These are phyloP conservation scores for Fusarium concolor DNA, from an alignment of 2,329 filamentous ascomycete species.

Conservation along the genomic window DNA sequence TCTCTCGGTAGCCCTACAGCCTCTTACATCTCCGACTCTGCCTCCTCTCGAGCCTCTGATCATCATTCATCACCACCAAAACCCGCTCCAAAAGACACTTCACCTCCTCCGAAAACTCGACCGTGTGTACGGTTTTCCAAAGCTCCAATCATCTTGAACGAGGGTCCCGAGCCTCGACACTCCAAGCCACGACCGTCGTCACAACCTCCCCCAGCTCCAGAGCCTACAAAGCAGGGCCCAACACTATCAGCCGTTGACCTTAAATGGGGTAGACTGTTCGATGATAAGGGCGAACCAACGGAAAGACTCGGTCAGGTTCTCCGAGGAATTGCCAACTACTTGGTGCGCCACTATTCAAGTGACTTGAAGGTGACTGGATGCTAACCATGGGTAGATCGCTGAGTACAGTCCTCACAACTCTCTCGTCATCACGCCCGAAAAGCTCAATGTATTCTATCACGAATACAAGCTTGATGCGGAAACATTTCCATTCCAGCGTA, in stretches of 20 bases:
- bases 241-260: constrained; percentile 66
- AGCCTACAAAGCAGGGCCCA: not conserved
- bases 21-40: constrained; percentile 39
- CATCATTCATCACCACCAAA: constrained; percentile 17
- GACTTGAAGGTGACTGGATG: not conserved
- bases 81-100: constrained; percentile 9
- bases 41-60: constrained; percentile 28
- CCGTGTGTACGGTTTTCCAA: constrained; percentile 51
- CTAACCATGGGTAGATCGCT: constrained; percentile 44
- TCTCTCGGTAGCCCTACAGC: constrained; percentile 31
- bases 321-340: constrained; percentile 76
- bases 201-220: constrained; percentile 16
- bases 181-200: constrained; percentile 5
- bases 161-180: constrained; percentile 20
- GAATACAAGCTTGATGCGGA: constrained; percentile 74
- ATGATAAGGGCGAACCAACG: constrained; percentile 74
- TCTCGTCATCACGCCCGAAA: constrained; percentile 78
- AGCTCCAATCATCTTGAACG: constrained; percentile 44
- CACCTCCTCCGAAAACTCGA: constrained; percentile 32
- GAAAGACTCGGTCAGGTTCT: constrained; percentile 76
- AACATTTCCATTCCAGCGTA: constrained; percentile 75
- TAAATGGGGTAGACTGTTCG: constrained; percentile 83
- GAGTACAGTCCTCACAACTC: constrained; percentile 49
- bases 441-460: constrained; percentile 79
- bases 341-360: constrained; percentile 63